Base-by-base conservation (phyloP, 345 rosid genomes). In the Noccaea caerulescens region DNA sequence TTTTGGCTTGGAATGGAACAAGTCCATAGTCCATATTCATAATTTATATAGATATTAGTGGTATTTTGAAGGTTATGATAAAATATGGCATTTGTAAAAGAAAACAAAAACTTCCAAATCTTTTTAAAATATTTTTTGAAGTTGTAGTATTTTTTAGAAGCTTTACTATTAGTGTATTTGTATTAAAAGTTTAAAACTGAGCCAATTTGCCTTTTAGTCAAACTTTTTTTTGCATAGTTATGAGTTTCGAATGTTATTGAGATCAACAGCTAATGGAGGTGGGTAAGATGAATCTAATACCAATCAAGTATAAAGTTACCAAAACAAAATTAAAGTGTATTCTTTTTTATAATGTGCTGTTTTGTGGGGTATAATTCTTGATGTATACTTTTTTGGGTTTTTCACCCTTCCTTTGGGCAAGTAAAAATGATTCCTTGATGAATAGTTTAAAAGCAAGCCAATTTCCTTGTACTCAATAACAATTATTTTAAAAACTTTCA, bases 261-360 rank as follows among this genome's bases (percentile, higher is more conserved):
- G 36, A 75, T 61, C 32, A 75, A 68, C 43, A 36, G 52, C 58
- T 68, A 69, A 75, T 75, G 79, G 79, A 68, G 69, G 79, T 75
- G 74, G 79, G 74, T 68, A 69, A 68, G 79, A 61, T 75, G 65
- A 75, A 75, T 75, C 79, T 75, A 61, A 75, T 75, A 62, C 79
- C 79, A 75, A 75, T 75, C 74, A 75, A 75, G 74, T 68, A 75
- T 68, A 68, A 75, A 68, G 79, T 45, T 68, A 41, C 25, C 3
- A 68, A 75, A 56, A 54, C 44, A 61, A 32, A 68, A 75, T 36
- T 52, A 68, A 75, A 69, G 79, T 75, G 69, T 75, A 68, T 75
- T 61, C 69, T 68, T 75, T 52, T 18, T 52, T 60, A 34, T 43
- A 73, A 67, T 68, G 61, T 75, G 69, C 78, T 75, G 52, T 68